A percentile compares a stretch with the other conserved stretches of the same genome.
Conservation (phyloP, 2,329 filamentous ascomycete species). For the Exophiala dermatitidis region DNA sequence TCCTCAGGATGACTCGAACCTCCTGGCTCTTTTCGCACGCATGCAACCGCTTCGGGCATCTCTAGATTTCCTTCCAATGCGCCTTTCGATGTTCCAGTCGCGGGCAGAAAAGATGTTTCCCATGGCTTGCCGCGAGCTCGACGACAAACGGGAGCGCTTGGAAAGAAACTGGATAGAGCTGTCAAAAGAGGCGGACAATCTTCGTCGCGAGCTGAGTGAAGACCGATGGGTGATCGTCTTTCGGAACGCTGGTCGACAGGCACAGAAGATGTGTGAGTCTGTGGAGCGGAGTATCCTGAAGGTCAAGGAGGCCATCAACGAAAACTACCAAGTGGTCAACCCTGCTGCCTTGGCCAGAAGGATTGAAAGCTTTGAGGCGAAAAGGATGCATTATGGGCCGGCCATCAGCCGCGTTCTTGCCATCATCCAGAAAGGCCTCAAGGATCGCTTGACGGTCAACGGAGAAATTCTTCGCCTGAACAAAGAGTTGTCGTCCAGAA, state of each 20-base stretch:
- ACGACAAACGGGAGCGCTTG: conserved; percentile 63
- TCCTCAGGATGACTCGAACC: conserved; percentile 73
- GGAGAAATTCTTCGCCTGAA: conserved; percentile 86
- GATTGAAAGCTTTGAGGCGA: conserved; percentile 87
- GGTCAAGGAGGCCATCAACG: conserved; percentile 70
- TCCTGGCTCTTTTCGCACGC: conserved; percentile 83
- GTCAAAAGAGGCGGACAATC: conserved; percentile 79
- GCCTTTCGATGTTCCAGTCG: conserved; percentile 74
- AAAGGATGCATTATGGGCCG: conserved; percentile 87
- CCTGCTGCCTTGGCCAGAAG: conserved; percentile 66
- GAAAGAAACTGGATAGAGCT: conserved; percentile 84
- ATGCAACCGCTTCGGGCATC: conserved; percentile 93
- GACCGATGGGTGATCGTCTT: conserved; percentile 96
- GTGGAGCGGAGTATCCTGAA: conserved; percentile 81
- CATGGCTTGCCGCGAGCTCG: conserved; percentile 81
- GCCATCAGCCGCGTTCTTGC: conserved; percentile 85
- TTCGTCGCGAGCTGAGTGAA: conserved; percentile 85
- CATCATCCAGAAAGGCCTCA: conserved; percentile 93
- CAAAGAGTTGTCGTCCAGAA: conserved; percentile 75
- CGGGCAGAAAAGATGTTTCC: conserved; percentile 75
- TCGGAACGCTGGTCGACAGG: conserved; percentile 81
- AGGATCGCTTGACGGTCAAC: conserved; percentile 90
- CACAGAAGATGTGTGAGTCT: conserved; percentile 93
- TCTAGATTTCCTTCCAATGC: conserved; percentile 92
- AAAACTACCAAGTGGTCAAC: conserved; percentile 65